These are phyloP conservation scores for Suillus decipiens DNA, from an alignment of 768 basidiomycete genomes.

Conservation along the genomic window DNA sequence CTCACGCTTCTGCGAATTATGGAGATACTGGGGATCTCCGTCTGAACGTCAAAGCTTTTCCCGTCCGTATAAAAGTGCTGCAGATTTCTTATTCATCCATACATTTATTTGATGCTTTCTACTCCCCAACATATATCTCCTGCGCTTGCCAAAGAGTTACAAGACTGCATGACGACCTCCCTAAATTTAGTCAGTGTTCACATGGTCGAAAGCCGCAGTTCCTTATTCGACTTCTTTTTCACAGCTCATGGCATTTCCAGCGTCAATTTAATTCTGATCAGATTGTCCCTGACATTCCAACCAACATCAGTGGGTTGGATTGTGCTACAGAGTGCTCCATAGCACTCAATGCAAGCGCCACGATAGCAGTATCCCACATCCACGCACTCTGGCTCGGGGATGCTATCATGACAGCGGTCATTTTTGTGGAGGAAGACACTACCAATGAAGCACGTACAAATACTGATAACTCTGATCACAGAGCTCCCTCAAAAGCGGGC, in stretches of 20 bases:
- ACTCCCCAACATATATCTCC: not conserved
- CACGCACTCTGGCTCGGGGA: too few relatives aligned
- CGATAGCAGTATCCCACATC: too few relatives aligned
- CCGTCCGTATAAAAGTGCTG: not conserved
- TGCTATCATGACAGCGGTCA: not conserved
- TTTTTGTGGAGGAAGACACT: not conserved
- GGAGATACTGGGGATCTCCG: not conserved
- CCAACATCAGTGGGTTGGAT: too few relatives aligned
- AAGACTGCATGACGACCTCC: slow-evolving; percentile 23
- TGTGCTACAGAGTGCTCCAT: too few relatives aligned
- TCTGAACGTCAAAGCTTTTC: not conserved
- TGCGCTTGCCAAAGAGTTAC: slow-evolving; percentile 23
- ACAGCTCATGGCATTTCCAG: slow-evolving; percentile 30
- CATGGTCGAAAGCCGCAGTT: not conserved
- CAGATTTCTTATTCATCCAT: not conserved
- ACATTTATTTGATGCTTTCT: not conserved
- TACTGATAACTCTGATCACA: slow-evolving; percentile 17
- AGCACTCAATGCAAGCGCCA: too few relatives aligned
- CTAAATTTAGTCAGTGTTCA: slow-evolving; percentile 22
- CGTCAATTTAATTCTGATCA: slow-evolving; percentile 18
- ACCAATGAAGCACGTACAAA: slow-evolving; percentile 3
- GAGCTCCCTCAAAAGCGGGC: slow-evolving; percentile 28
- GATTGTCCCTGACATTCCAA: not conserved
- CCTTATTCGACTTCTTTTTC: not conserved
- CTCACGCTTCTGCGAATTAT: not conserved